phyloP scores from a whole-genome alignment of 805 yeast genomes.

The Nakazawaea molendinolei region DNA sequence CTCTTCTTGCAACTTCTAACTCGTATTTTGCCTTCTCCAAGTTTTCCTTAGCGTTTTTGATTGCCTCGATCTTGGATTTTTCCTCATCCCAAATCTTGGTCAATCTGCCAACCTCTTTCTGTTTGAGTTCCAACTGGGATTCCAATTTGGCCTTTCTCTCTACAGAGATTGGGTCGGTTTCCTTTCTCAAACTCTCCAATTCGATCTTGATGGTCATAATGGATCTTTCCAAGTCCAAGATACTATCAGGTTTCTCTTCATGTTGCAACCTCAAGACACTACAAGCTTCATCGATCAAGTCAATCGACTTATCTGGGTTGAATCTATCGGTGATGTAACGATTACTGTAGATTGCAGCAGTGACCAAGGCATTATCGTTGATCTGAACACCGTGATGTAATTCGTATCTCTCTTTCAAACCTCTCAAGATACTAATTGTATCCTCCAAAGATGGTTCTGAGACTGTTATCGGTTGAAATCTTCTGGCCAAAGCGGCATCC shows the following conservation, averaged over 20 bases:
- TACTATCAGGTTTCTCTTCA: conserved; percentile 94
- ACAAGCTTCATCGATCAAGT: conserved; percentile 94
- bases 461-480: conserved; percentile 84
- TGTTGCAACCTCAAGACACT: conserved; percentile 91
- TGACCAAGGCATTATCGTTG: conserved; percentile 85
- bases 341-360: conserved; percentile 86
- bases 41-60: conserved; percentile 74
- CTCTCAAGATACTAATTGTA: conserved; percentile 86
- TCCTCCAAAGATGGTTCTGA: conserved; percentile 89
- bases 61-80: conserved; percentile 63
- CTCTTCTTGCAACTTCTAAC: conserved; percentile 75
- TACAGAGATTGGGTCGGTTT: conserved; percentile 75
- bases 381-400: conserved; percentile 97
- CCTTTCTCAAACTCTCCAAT: conserved; percentile 87
- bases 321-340: conserved; percentile 88
- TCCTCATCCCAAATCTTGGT: conserved; percentile 87
- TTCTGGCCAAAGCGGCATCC: conserved; percentile 91
- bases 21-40: conserved; percentile 81
- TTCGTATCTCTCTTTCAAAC: conserved; percentile 89
- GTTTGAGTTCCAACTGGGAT: conserved; percentile 54
- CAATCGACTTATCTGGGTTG: conserved; percentile 95
- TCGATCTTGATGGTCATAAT: conserved; percentile 95
- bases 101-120: conserved; percentile 59
- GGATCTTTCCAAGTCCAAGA: conserved; percentile 79
- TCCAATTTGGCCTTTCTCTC: conserved; percentile 76